Percentiles rank a stretch among this genome's conserved stretches.
Conservation (phyloP, 2,329 filamentous ascomycete species). For the Penicillium sclerotigenum region DNA sequence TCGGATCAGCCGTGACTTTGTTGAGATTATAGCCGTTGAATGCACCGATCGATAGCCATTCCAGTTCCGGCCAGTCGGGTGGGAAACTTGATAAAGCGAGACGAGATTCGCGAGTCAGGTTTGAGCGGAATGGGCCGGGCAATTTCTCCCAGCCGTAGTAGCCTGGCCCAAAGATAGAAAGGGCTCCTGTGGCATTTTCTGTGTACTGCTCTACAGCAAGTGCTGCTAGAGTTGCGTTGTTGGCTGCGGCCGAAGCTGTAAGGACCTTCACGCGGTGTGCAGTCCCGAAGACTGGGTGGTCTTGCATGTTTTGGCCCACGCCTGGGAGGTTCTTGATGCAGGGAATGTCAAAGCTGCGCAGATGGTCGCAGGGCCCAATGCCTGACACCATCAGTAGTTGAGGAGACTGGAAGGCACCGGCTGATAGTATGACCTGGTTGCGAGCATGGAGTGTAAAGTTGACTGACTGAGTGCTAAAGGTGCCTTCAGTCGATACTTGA, state of each 20-base stretch:
- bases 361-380: constrained; percentile 39
- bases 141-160: constrained; percentile 32
- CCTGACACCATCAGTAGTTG: constrained; percentile 54
- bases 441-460: constrained; percentile 17
- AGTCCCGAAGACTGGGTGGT: constrained; percentile 38
- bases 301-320: constrained; percentile 43
- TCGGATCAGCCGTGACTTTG: constrained; percentile 15
- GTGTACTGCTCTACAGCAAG: constrained; percentile 24
- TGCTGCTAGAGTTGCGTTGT: constrained; percentile 21
- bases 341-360: constrained; percentile 15
- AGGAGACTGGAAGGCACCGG: constrained; percentile 53
- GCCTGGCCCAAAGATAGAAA: constrained; percentile 23
- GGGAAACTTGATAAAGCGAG: constrained; percentile 22
- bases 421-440: constrained; percentile 27
- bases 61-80: constrained; percentile 35
- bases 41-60: constrained; percentile 22
- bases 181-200: constrained; percentile 24
- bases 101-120: constrained; percentile 13
- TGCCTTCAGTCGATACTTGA: constrained; percentile 13
- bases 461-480: constrained; percentile 13
- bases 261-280: constrained; percentile 36
- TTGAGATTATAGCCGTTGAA: constrained; percentile 19
- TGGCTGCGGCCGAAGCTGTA: constrained; percentile 26
- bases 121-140: constrained; percentile 19
- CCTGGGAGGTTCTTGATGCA: constrained; percentile 19